phyloP scores from a whole-genome alignment of 768 basidiomycete species.

The Cyathus striatus region DNA sequence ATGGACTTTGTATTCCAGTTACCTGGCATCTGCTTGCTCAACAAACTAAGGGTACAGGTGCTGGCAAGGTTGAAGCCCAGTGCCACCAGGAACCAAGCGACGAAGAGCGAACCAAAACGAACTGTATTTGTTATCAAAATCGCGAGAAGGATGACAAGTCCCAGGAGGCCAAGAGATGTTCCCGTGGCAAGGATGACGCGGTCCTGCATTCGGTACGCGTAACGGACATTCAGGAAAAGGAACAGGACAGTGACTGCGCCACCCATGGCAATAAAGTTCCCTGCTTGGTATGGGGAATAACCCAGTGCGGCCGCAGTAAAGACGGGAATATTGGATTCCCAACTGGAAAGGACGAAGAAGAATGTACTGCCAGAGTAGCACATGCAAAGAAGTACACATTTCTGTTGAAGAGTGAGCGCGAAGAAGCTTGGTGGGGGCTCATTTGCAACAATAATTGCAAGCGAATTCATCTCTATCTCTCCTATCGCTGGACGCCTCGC shows the following conservation, averaged over 20 bases:
- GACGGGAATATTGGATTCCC: slow-evolving; percentile 67
- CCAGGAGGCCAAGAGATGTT: slow-evolving; percentile 41
- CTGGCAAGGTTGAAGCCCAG: slow-evolving; percentile 72
- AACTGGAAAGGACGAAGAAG: slow-evolving; percentile 66
- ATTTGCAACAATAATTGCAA: not conserved
- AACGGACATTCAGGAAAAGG: slow-evolving; percentile 54
- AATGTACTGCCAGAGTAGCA: slow-evolving; percentile 68
- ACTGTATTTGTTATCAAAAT: slow-evolving; percentile 35
- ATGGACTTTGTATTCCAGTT: slow-evolving; percentile 55
- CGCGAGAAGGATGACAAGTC: slow-evolving; percentile 45
- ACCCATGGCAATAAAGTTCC: slow-evolving; percentile 68
- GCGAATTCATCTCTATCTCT: not conserved
- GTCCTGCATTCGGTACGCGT: slow-evolving; percentile 56
- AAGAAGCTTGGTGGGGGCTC: not conserved
- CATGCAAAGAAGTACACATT: slow-evolving; percentile 56
- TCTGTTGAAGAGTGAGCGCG: slow-evolving; percentile 17
- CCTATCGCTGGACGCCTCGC: not conserved
- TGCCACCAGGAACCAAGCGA: slow-evolving; percentile 56
- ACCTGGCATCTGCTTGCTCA: slow-evolving; percentile 65
- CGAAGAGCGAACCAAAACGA: slow-evolving; percentile 40
- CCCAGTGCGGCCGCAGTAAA: slow-evolving; percentile 44
- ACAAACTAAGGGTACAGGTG: slow-evolving; percentile 59
- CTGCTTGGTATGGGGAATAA: slow-evolving; percentile 59
- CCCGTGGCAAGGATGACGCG: slow-evolving; percentile 53
- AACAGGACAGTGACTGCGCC: slow-evolving; percentile 61